Conservation (phyloP, 257 asterid species). For the Lycium ferocissimum region DNA sequence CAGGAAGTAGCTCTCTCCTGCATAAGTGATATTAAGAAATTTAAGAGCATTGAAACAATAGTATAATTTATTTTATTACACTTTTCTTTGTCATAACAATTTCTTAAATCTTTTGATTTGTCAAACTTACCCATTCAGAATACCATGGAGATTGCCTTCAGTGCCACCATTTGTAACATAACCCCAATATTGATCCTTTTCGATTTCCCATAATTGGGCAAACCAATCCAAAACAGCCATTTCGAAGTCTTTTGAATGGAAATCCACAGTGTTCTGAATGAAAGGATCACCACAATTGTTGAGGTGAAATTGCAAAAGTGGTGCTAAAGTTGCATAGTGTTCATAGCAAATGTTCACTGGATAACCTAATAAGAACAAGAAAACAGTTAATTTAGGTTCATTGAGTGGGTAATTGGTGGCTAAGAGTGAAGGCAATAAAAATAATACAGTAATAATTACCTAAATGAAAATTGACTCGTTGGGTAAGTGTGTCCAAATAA, state of each 20-base stretch:
- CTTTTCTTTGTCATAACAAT: not conserved
- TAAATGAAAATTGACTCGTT: not conserved
- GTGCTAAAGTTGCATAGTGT: not conserved
- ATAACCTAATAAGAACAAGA: not conserved
- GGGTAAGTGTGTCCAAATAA: not conserved
- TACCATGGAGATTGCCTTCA: slow-evolving; percentile 40
- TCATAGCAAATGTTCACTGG: slow-evolving; percentile 18
- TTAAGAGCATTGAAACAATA: not conserved
- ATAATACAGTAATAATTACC: not conserved
- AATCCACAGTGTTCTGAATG: slow-evolving; percentile 17
- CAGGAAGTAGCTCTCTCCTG: slow-evolving; percentile 36
- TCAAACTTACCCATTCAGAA: slow-evolving; percentile 36
- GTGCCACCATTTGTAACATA: slow-evolving; percentile 44
- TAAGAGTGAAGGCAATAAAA: no score
- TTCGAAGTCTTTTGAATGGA: slow-evolving; percentile 37
- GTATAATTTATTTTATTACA: not conserved
- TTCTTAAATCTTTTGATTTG: no score
- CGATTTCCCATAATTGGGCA: slow-evolving; percentile 34
- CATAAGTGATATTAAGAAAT: not conserved
- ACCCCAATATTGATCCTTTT: slow-evolving; percentile 33
- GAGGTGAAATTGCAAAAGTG: slow-evolving; percentile 26
- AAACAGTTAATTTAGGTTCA: not conserved
- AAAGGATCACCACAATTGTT: slow-evolving; percentile 32
- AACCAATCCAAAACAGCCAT: slow-evolving; percentile 34
- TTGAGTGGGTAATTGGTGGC: no score